Conservation (phyloP, 2,329 filamentous ascomycete species). For the Teratosphaeria gauchensis region DNA sequence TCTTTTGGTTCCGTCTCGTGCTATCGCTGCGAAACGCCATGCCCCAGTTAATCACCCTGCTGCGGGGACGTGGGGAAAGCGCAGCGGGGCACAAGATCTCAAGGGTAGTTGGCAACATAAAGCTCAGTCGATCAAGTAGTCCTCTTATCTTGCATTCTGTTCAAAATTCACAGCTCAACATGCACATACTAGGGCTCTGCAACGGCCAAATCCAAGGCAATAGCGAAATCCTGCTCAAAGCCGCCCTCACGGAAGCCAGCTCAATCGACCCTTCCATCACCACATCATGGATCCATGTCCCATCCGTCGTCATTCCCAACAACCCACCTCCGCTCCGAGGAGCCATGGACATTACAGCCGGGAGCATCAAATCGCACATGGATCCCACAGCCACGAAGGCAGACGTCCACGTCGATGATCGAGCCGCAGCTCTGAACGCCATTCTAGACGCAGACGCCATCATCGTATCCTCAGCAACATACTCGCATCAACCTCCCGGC, state of each 20-base stretch:
- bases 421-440: constrained; percentile 7
- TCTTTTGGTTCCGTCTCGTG: no score
- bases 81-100: background rate
- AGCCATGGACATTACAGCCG: constrained; percentile 2
- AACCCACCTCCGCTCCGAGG: constrained; percentile 2
- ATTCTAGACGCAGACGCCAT: constrained; percentile 9
- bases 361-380: constrained; percentile 1
- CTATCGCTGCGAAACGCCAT: background rate
- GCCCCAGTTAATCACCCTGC: no score
- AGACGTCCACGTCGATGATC: constrained; percentile 4
- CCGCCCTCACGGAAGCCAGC: constrained; percentile 4
- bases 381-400: background rate
- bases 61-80: background rate
- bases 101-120: background rate
- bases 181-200: constrained; percentile 7
- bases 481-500: constrained; percentile 8
- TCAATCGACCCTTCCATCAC: constrained; percentile 3
- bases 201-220: constrained; percentile 6
- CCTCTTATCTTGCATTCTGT: background rate
- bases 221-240: constrained; percentile 7
- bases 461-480: constrained; percentile 5
- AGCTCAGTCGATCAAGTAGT: background rate
- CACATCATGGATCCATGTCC: constrained; percentile 8
- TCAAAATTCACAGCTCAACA: constrained; percentile 1
- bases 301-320: constrained; percentile 5